Conservation (phyloP, 176 grass and related monocot species). For the Raddia guianensis region DNA sequence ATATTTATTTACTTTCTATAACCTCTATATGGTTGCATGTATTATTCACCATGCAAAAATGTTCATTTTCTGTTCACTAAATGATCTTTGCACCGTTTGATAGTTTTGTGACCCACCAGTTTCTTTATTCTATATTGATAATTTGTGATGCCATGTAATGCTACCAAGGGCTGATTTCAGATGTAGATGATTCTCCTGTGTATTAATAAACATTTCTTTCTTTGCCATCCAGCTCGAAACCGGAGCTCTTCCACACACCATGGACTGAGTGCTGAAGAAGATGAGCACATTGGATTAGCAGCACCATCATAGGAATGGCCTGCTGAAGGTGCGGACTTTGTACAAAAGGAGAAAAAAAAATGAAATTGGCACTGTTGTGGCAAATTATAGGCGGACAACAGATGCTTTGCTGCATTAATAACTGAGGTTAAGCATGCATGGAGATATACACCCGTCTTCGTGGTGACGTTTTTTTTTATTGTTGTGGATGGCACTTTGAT, state of each 20-base stretch:
- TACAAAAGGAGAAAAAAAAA: conserved; percentile 33
- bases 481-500: background rate
- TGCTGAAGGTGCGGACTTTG: background rate
- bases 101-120: background rate
- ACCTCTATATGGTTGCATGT: background rate
- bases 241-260: conserved; percentile 45
- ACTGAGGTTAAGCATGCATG: background rate
- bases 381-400: background rate
- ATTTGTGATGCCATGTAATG: background rate
- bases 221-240: conserved; percentile 63
- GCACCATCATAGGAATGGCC: conserved; percentile 58
- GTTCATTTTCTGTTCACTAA: background rate
- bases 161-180: conserved; percentile 12
- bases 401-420: conserved; percentile 37
- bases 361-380: conserved; percentile 21
- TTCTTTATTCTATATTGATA: conserved; percentile 16
- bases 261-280: conserved; percentile 67
- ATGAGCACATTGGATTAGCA: conserved; percentile 74
- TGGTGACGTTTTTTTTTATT: background rate
- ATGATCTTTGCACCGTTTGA: background rate
- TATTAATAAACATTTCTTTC: conserved; percentile 25
- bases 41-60: background rate
- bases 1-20: background rate
- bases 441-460: background rate
- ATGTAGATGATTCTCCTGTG: background rate